These are phyloP conservation scores for Maudiozyma bulderi DNA, from an alignment of 805 yeast genomes.

Conservation along the genomic window DNA sequence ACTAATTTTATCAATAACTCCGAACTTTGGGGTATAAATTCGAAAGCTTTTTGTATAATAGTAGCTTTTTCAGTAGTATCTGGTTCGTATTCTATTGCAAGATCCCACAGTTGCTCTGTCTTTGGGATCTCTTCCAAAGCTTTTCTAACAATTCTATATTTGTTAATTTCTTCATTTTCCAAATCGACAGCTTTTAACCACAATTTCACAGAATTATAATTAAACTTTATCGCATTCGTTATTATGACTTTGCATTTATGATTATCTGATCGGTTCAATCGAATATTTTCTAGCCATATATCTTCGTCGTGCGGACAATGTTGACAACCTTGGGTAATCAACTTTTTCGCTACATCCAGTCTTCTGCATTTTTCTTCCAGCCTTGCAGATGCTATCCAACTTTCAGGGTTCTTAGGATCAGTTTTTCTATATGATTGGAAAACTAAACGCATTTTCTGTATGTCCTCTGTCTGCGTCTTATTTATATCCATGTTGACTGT, in stretches of 20 bases:
- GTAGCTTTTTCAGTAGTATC: conserved; percentile 39
- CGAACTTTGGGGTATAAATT: conserved; percentile 54
- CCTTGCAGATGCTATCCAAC: conserved; percentile 82
- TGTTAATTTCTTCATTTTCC: conserved; percentile 48
- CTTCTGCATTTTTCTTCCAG: conserved; percentile 60
- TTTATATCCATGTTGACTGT: conserved; percentile 1
- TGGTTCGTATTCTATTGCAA: conserved; percentile 50
- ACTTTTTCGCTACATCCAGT: conserved; percentile 42
- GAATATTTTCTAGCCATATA: conserved; percentile 74
- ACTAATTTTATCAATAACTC: conserved; percentile 57
- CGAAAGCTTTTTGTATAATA: conserved; percentile 56
- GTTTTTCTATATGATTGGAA: conserved; percentile 60
- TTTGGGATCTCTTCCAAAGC: conserved; percentile 60
- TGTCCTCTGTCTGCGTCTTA: conserved; percentile 40
- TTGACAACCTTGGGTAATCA: conserved; percentile 68
- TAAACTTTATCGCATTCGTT: conserved; percentile 52
- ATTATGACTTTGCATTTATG: conserved; percentile 47
- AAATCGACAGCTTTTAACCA: conserved; percentile 68
- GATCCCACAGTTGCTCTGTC: conserved; percentile 57
- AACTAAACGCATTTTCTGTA: conserved; percentile 47
- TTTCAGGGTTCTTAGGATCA: conserved; percentile 63
- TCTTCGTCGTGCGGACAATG: conserved; percentile 57
- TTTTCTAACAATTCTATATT: conserved; percentile 52
- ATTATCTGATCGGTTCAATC: conserved; percentile 41
- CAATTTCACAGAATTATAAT: conserved; percentile 46